Evolutionary conservation across 257 asterid genomes (phyloP).

Genomic region (Gentiana dahurica): DNA sequence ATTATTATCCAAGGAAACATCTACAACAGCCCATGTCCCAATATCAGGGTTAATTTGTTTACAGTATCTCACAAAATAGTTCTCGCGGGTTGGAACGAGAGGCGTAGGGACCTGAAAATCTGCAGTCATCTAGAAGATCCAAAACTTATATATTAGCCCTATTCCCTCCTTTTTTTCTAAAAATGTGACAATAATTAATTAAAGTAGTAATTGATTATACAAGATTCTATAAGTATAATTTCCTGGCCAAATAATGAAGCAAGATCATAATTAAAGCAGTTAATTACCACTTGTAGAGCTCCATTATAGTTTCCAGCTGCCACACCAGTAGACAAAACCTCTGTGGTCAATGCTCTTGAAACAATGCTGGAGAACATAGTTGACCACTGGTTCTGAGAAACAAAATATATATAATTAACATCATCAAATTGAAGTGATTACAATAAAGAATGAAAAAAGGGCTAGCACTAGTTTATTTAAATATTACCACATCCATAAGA

Average conservation of each 20-base stretch:
- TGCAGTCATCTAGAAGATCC: conserved; percentile 20
- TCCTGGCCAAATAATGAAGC: too few relatives aligned
- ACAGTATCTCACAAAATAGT: conserved; percentile 29
- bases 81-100: conserved; percentile 27
- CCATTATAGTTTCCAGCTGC: conserved; percentile 74
- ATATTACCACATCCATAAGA: conserved; percentile 81
- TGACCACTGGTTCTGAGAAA: conserved; percentile 75
- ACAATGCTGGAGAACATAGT: conserved; percentile 72
- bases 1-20: conserved; percentile 26
- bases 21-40: conserved; percentile 34
- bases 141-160: too few relatives aligned
- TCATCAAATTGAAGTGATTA: neutral
- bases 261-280: neutral
- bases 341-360: conserved; percentile 71
- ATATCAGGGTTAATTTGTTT: conserved; percentile 17
- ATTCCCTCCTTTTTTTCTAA: neutral
- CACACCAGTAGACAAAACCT: conserved; percentile 81
- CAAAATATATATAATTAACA: neutral
- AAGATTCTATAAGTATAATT: too few relatives aligned
- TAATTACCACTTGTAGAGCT: conserved; percentile 39
- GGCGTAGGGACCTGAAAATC: conserved; percentile 33
- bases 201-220: neutral
- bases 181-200: neutral
- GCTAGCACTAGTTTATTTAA: too few relatives aligned
- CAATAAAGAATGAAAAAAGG: neutral